Base-by-base conservation (phyloP, 441 rosid species). In the Aleurites moluccanus region DNA sequence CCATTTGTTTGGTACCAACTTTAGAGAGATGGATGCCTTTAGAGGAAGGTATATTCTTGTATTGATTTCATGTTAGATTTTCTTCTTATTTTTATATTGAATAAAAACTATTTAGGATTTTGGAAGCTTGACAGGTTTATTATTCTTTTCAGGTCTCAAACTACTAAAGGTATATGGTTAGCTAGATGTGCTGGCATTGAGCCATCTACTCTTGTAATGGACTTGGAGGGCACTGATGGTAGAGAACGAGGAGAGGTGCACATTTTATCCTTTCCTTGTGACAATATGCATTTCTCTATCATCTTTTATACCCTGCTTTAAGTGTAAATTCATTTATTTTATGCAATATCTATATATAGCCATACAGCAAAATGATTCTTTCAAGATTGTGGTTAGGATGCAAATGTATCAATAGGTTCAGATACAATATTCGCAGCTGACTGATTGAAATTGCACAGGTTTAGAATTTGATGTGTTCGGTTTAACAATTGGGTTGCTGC, bases 191-290 rank as follows among this genome's bases (percentile, higher is more conserved):
- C 90, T 70, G 98, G 93, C 64, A 91, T 97, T 78, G 98, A 97
- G 79, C 99, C 99, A 50, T 90, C 92, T 80, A 97, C 99, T 30
- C 84, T 97, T 45, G 93, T 92, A 80, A 97, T 97, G 99, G 99
- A 97, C 75, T 86, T 97, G 84, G 99, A 97, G 91, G 99, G 99
- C 68, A 92, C 99, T 3, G 99, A 96, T 86, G 99, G 99, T 78
- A 89, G 99, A 87, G 98, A 96, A 85, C 94, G 97, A 49, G 99
- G 99, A 84, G 99, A 96, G 98, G 98, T 96, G 79, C 27, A 38
- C 57, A 69, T 63, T 20, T 23, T n/a, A 40, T 14, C 18, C 16
- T 74, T 74, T 38, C 15, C 23, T 20, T 59, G 57, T 27, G 20
- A 15, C 6, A 44, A n/a, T 47, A 15, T 69, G 15, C 21, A 65